Conservation (phyloP, 495 filamentous ascomycete genomes). For the Penicillium antarcticum region DNA sequence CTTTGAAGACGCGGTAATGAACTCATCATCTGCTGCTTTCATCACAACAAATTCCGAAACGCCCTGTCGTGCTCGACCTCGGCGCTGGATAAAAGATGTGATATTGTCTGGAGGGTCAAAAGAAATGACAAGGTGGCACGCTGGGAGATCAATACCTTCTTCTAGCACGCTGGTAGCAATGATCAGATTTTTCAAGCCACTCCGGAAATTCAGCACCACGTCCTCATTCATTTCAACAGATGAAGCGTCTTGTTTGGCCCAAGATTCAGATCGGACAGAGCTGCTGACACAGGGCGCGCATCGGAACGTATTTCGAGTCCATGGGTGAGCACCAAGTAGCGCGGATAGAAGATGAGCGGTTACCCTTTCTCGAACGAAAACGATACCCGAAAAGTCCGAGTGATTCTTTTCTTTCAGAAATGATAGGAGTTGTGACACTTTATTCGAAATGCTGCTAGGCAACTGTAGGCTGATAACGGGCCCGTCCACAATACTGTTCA, state of each 20-base stretch:
- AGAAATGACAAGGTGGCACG: constrained; percentile 74
- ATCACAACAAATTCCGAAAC: constrained; percentile 53
- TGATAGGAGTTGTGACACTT: background rate
- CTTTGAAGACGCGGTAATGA: background rate
- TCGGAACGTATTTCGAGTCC: background rate
- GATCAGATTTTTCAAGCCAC: constrained; percentile 63
- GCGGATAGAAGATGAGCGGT: background rate
- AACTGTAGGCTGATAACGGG: background rate
- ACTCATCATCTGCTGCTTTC: background rate
- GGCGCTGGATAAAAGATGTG: too few species aligned
- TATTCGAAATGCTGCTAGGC: background rate
- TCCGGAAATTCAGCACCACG: constrained; percentile 21
- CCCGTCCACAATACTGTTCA: background rate
- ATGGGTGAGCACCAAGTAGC: background rate
- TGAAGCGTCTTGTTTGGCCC: too few species aligned
- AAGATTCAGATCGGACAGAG: background rate
- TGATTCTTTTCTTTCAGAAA: background rate
- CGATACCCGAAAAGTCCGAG: background rate
- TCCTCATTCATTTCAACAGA: background rate
- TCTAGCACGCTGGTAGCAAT: constrained; percentile 76
- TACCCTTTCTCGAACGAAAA: constrained; percentile 5
- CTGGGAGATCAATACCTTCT: constrained; percentile 79
- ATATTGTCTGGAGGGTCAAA: constrained; percentile 66
- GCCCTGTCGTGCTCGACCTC: too few species aligned
- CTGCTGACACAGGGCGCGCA: too few species aligned